phyloP scores from a whole-genome alignment of 2,329 filamentous ascomycete species.

The Verticillium nonalfalfae region DNA sequence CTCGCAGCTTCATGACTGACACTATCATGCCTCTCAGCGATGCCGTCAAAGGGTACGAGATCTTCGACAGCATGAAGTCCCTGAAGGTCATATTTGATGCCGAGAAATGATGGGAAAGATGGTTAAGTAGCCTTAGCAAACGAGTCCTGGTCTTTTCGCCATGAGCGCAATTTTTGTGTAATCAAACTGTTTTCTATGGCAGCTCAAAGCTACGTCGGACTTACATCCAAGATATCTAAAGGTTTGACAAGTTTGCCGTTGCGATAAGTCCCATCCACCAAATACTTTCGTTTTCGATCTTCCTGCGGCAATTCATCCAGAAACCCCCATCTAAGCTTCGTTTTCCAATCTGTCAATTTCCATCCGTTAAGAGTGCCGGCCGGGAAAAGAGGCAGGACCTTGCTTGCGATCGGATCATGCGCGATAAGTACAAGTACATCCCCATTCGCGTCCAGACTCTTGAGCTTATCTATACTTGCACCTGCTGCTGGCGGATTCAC shows the following conservation, averaged over 20 bases:
- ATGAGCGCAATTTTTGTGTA: background rate
- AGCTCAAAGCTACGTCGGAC: background rate
- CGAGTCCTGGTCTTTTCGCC: too few species aligned
- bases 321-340: conserved; percentile 3
- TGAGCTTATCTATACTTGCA: conserved; percentile 5
- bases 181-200: background rate
- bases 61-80: conserved; percentile 67
- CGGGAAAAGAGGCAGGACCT: conserved; percentile 2
- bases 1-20: conserved; percentile 65
- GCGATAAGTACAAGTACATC: conserved; percentile 11
- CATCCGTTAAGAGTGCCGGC: conserved; percentile 1
- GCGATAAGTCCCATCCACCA: conserved; percentile 4
- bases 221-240: background rate
- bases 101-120: background rate
- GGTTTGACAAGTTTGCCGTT: conserved; percentile 5
- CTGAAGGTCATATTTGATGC: conserved; percentile 63
- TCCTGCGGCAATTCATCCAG: conserved; percentile 2
- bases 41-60: conserved; percentile 61
- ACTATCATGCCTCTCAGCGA: conserved; percentile 65
- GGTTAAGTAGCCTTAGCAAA: too few species aligned
- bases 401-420: conserved; percentile 9
- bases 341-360: background rate
- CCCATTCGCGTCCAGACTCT: conserved; percentile 9
- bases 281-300: background rate
- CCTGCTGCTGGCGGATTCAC: conserved; percentile 7